Percentiles rank a stretch among this genome's conserved stretches.
These are phyloP conservation scores for Diutina rugosa DNA, from an alignment of 1,139 yeast genomes.

Conservation along the genomic window DNA sequence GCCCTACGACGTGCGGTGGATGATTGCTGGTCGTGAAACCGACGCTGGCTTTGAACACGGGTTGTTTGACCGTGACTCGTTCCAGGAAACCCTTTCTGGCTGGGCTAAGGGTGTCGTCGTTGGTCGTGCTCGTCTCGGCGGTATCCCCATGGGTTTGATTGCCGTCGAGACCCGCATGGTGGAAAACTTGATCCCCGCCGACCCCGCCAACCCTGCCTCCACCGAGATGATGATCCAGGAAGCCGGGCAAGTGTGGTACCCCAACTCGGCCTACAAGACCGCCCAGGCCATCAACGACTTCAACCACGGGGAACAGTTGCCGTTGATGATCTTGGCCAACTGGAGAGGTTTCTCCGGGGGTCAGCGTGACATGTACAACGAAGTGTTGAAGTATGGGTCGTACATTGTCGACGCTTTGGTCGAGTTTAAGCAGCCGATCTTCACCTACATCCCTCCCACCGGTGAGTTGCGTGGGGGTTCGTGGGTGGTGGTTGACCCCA, in stretches of 20 bases:
- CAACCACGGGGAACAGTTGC: conserved; percentile 95
- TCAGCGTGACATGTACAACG: conserved; percentile 98
- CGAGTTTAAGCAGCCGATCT: conserved; percentile 90
- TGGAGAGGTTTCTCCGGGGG: conserved; percentile 99
- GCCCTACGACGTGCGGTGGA: conserved; percentile 87
- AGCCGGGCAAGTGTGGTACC: conserved; percentile 99
- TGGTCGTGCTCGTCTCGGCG: conserved; percentile 97
- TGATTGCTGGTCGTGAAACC: conserved; percentile 71
- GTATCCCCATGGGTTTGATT: conserved; percentile 96
- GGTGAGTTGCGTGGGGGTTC: conserved; percentile 99
- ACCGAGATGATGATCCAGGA: conserved; percentile 82
- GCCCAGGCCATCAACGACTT: conserved; percentile 97
- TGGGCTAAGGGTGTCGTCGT: conserved; percentile 99
- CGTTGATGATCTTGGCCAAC: conserved; percentile 93
- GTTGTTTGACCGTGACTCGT: conserved; percentile 81
- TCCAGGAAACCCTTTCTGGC: conserved; percentile 95
- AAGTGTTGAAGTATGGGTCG: conserved; percentile 92
- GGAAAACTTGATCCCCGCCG: conserved; percentile 89
- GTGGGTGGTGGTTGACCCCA: conserved; percentile 99
- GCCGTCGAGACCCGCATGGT: conserved; percentile 88
- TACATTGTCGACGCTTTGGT: conserved; percentile 94
- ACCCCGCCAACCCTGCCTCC: conserved; percentile 94
- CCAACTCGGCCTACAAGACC: conserved; percentile 96
- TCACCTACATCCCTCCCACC: conserved; percentile 93
- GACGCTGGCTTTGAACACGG: conserved; percentile 74